phyloP scores from a whole-genome alignment of 805 yeast species.

The Cyberlindnera amylophila region DNA sequence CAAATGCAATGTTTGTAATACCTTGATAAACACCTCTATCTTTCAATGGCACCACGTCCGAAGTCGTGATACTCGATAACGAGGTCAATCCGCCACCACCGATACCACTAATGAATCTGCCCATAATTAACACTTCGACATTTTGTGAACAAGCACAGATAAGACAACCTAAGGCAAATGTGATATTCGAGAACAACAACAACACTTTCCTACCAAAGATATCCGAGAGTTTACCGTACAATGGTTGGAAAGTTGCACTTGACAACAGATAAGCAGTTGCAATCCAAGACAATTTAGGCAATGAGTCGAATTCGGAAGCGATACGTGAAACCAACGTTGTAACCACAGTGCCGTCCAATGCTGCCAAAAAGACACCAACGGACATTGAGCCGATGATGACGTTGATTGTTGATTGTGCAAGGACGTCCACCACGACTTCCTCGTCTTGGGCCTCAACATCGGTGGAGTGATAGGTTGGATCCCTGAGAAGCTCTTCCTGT shows the following conservation, averaged over 20 bases:
- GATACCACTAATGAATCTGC: constrained; percentile 72
- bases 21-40: constrained; percentile 85
- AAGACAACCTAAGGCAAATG: constrained; percentile 56
- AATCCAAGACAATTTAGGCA: constrained; percentile 66
- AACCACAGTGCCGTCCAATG: constrained; percentile 65
- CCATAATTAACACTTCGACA: constrained; percentile 44
- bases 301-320: constrained; percentile 64
- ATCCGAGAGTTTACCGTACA: constrained; percentile 68
- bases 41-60: constrained; percentile 74
- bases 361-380: constrained; percentile 52
- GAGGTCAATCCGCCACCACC: constrained; percentile 89
- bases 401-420: constrained; percentile 19
- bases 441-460: constrained; percentile 14
- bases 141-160: constrained; percentile 51
- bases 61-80: constrained; percentile 67
- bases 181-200: constrained; percentile 46
- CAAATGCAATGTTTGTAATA: constrained; percentile 68
- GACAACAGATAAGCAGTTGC: constrained; percentile 68
- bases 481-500: constrained; percentile 26
- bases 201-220: constrained; percentile 63
- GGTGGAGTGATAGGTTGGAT: constrained; percentile 17
- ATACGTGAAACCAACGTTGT: constrained; percentile 62
- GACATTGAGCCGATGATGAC: constrained; percentile 41
- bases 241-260: constrained; percentile 70
- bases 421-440: constrained; percentile 4